Conservation (phyloP, 2,329 filamentous ascomycete genomes). For the Cadophora sp. region DNA sequence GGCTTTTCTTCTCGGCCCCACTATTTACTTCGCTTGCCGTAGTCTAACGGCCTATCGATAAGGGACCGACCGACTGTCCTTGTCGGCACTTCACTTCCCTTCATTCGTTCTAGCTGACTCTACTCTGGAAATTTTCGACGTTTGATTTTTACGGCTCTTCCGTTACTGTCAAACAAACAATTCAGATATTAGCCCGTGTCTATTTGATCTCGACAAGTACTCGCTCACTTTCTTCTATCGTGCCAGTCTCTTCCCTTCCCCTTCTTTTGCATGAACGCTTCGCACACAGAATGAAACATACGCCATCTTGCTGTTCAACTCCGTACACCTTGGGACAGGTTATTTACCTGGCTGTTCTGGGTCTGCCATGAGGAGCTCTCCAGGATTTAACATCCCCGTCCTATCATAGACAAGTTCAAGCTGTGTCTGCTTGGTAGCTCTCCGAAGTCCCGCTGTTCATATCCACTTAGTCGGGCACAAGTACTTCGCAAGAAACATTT, state of each 20-base stretch:
- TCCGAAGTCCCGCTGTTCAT: background rate
- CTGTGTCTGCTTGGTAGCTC: background rate
- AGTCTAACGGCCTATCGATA: background rate
- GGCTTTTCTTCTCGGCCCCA: constrained; percentile 3
- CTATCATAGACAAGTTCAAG: background rate
- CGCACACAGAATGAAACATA: too few species aligned
- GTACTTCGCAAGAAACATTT: background rate
- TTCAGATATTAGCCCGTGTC: background rate
- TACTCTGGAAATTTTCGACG: background rate
- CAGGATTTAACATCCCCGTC: background rate
- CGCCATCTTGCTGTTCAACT: background rate
- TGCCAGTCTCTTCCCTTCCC: too few species aligned
- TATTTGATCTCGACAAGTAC: background rate
- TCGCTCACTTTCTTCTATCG: too few species aligned
- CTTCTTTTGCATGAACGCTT: too few species aligned
- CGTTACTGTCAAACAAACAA: background rate
- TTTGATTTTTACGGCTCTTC: background rate
- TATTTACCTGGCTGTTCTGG: background rate
- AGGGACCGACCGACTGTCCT: background rate
- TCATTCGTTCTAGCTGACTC: too few species aligned
- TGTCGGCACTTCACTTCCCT: background rate
- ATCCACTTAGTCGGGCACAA: background rate
- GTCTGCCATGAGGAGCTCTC: background rate
- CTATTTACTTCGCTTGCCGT: constrained; percentile 9
- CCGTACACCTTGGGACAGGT: background rate